Conservation (phyloP, 2,329 filamentous ascomycete species). For the Cryphonectria japonica region DNA sequence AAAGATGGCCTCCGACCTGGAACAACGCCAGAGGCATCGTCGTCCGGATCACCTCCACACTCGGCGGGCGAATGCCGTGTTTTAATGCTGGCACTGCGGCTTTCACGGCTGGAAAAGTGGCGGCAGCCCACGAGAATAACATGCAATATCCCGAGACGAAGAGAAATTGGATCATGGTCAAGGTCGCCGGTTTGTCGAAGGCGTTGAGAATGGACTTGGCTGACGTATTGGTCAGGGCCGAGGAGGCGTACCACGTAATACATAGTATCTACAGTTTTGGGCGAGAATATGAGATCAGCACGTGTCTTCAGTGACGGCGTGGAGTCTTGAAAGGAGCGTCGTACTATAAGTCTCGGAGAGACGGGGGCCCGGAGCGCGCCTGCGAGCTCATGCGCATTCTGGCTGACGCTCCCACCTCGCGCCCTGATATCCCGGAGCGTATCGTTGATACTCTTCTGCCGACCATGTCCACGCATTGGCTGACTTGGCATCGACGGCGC, state of each 20-base stretch:
- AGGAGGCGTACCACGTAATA: conserved; percentile 91
- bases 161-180: conserved; percentile 91
- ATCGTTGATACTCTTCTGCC: conserved; percentile 87
- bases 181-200: conserved; percentile 85
- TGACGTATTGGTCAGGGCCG: conserved; percentile 94
- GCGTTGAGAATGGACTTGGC: conserved; percentile 96
- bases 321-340: conserved; percentile 38
- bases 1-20: conserved; percentile 89
- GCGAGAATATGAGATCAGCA: conserved; percentile 34
- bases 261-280: conserved; percentile 71
- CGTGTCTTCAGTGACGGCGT: conserved; percentile 23
- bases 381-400: conserved; percentile 91
- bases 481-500: conserved; percentile 27
- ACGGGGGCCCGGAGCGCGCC: conserved; percentile 89
- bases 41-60: conserved; percentile 78
- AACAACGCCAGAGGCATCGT: conserved; percentile 92
- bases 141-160: conserved; percentile 91
- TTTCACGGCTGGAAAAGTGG: conserved; percentile 71
- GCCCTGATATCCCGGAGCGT: conserved; percentile 83
- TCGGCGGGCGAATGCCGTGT: conserved; percentile 81
- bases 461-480: conserved; percentile 55
- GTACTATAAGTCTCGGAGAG: conserved; percentile 85
- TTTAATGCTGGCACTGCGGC: conserved; percentile 76
- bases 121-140: conserved; percentile 75
- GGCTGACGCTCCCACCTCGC: conserved; percentile 82